Percentiles rank a stretch among this genome's conserved stretches.
Conservation (phyloP, 176 grass and related monocot genomes). For the Oryza longistaminata region DNA sequence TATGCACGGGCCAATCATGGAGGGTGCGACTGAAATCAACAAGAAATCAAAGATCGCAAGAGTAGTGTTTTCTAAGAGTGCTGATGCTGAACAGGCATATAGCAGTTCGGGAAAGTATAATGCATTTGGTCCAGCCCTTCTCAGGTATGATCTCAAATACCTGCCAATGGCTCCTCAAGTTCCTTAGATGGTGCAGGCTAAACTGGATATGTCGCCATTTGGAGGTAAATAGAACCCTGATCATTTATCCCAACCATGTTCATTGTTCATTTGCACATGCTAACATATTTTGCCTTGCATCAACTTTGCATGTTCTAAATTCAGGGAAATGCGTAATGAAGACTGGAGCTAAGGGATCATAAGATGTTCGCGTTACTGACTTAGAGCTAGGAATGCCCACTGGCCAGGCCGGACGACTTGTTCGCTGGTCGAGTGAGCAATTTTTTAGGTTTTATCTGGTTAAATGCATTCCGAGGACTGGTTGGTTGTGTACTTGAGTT, state of each 20-base stretch:
- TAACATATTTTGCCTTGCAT: not conserved
- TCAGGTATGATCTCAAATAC: slow-evolving; percentile 58
- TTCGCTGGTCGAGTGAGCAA: slow-evolving; percentile 34
- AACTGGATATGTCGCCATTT: not conserved
- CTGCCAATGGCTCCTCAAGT: slow-evolving; percentile 32
- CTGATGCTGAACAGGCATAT: slow-evolving; percentile 53
- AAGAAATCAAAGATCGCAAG: slow-evolving; percentile 46
- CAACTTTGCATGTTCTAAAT: not conserved
- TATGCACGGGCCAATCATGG: slow-evolving; percentile 51
- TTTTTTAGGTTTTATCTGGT: slow-evolving; percentile 42
- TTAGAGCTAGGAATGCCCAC: slow-evolving; percentile 46
- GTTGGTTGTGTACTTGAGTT: slow-evolving; percentile 35
- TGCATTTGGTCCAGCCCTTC: slow-evolving; percentile 52
- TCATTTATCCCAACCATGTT: not conserved
- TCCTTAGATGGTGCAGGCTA: slow-evolving; percentile 18
- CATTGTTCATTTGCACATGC: slow-evolving; percentile 12
- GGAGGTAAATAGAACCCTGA: slow-evolving; percentile 35
- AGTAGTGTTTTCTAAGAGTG: slow-evolving; percentile 52
- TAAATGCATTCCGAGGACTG: slow-evolving; percentile 18
- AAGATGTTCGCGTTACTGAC: slow-evolving; percentile 39
- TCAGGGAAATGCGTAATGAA: slow-evolving; percentile 39
- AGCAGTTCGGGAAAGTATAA: slow-evolving; percentile 55
- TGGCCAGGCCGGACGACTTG: slow-evolving; percentile 15
- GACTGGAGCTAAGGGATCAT: slow-evolving; percentile 45
- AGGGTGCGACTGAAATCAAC: slow-evolving; percentile 51